phyloP scores from a whole-genome alignment of 805 yeast species.

The Spathaspora sp. region DNA sequence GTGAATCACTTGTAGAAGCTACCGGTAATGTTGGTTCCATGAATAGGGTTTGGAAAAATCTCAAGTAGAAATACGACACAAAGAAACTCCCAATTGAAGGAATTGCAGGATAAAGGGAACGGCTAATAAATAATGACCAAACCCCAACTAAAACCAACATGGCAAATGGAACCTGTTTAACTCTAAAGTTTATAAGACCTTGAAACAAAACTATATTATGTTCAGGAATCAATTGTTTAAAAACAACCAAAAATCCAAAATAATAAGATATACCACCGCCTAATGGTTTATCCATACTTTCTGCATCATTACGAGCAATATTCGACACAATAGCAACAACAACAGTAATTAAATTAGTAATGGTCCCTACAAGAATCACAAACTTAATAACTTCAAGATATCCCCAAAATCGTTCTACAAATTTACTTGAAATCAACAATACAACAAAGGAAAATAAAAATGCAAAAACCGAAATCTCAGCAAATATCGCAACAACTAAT shows the following conservation, averaged over 20 bases:
- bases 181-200: constrained; percentile 45
- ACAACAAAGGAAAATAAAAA: constrained; percentile 37
- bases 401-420: constrained; percentile 53
- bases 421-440: constrained; percentile 39
- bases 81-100: constrained; percentile 61
- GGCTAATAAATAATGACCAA: constrained; percentile 30
- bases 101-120: constrained; percentile 46
- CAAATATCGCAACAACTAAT: constrained; percentile 56
- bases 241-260: constrained; percentile 53
- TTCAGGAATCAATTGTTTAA: constrained; percentile 58
- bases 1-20: constrained; percentile 23
- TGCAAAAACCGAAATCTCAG: constrained; percentile 50
- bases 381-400: constrained; percentile 46
- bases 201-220: constrained; percentile 48
- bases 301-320: constrained; percentile 29
- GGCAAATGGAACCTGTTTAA: constrained; percentile 60
- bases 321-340: constrained; percentile 37
- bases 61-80: constrained; percentile 68
- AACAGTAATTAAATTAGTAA: constrained; percentile 54
- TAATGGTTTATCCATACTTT: constrained; percentile 41
- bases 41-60: constrained; percentile 67
- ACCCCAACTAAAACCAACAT: constrained; percentile 26
- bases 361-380: constrained; percentile 48
- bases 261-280: constrained; percentile 51
- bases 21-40: constrained; percentile 54